A percentile compares a stretch with the other conserved stretches of the same genome.
These are phyloP conservation scores for Ilex paraguariensis DNA, from an alignment of 305 asterid genomes.

Conservation along the genomic window DNA sequence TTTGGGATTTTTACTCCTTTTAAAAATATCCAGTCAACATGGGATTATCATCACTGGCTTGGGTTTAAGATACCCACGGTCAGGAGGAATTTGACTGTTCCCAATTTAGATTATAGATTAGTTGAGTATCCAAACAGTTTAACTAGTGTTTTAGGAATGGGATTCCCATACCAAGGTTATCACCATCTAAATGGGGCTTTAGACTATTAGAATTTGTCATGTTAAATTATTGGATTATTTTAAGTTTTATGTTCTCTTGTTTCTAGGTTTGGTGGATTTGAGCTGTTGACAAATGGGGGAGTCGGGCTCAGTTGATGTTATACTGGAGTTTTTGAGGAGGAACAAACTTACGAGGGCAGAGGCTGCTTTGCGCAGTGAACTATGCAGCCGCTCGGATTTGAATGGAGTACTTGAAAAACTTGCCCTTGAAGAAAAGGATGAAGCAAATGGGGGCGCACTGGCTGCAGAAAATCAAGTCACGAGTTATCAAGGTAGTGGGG, in stretches of 20 bases:
- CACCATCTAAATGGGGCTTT: too few relatives aligned
- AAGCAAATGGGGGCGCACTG: conserved; percentile 36
- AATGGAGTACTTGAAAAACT: conserved; percentile 59
- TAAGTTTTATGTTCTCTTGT: conserved; percentile 43
- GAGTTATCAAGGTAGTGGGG: conserved; percentile 30
- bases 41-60: too few relatives aligned
- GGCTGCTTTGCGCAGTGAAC: conserved; percentile 77
- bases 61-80: too few relatives aligned
- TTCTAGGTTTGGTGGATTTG: conserved; percentile 28
- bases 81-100: too few relatives aligned
- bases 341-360: conserved; percentile 82
- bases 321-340: conserved; percentile 67
- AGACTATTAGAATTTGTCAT: too few relatives aligned
- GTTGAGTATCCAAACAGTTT: background rate
- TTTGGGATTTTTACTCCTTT: too few relatives aligned
- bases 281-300: conserved; percentile 55
- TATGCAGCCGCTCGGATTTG: conserved; percentile 63
- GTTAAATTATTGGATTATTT: conserved; percentile 11
- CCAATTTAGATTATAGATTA: too few relatives aligned
- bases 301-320: conserved; percentile 63
- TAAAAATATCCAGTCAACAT: too few relatives aligned
- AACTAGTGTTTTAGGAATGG: background rate
- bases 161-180: background rate
- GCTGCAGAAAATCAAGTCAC: conserved; percentile 31
- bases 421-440: conserved; percentile 53